Evolutionary conservation across 352 stramenopile genomes (phyloP), one percentile per base, ranked within the genome.

Genomic region (Phytophthora hybrid): DNA sequence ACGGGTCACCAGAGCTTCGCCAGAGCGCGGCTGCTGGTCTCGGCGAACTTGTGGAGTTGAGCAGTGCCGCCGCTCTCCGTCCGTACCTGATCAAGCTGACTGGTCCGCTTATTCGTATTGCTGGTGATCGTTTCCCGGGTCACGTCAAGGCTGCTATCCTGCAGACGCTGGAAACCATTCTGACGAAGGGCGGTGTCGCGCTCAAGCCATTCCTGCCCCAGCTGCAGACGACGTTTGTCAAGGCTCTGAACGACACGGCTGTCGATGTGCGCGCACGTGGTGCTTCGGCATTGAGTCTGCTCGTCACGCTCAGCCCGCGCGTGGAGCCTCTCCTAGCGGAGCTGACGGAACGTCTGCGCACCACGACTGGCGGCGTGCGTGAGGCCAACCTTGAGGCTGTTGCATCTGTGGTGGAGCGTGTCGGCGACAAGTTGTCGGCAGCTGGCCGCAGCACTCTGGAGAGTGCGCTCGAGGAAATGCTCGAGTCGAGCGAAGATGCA

Each of bases 151-250:
- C 97, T 70, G 97, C 98, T 11, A 99, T 99, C 71, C 80, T 99
- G 60, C 88, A 99, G 73, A 99, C 97, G 44, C 81, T 99, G 39
- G 94, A 97, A 69, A 92, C 99, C 19, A 94, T 99, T 66, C 72
- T 99, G 37, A 85, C 83, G 37, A 99, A 99, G 83, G 98, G 97
- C 61, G 98, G 98, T 37, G 90, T 97, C 18, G 94, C 94, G 29
- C 88, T 99, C 16, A 98, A 99, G 81, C 97, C 98, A n/a, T 99
- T 99, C 81, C 84, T 99, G 62, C 98, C 98, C 23, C 98, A 99
- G 85, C 92, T 99, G 60, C 98, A 99, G 80, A 99, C 98, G 3
- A 99, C 98, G 4, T 99, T 99, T 74, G 94, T 99, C 52, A 99
- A 99, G 85, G 97, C 97, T 41, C 81, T 99, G n/a, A 98, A 98